phyloP scores from a whole-genome alignment of 2,329 filamentous ascomycete species.

The Hortaea werneckii region DNA sequence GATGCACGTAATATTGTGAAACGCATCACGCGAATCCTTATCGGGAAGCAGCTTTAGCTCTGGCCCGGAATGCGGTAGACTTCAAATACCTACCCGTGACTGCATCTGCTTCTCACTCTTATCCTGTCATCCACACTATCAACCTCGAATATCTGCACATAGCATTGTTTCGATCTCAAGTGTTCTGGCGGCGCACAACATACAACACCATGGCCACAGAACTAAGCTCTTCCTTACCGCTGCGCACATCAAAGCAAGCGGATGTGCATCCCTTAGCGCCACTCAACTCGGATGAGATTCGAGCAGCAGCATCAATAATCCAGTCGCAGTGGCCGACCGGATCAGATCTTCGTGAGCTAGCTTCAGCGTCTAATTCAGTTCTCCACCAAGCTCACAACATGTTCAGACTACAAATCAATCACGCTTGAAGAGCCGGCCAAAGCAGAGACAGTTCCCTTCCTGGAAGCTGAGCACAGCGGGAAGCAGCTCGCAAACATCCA shows the following conservation, averaged over 20 bases:
- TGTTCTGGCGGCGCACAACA: background rate
- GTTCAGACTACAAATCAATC: conserved; percentile 52
- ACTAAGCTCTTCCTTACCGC: conserved; percentile 3
- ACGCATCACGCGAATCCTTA: too few relatives aligned
- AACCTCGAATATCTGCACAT: too few relatives aligned
- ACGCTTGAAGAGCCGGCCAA: conserved; percentile 32
- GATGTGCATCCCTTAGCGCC: conserved; percentile 49
- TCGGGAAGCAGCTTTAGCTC: too few relatives aligned
- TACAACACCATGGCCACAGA: conserved; percentile 6
- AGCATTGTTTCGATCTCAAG: too few relatives aligned
- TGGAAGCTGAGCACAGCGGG: conserved; percentile 23
- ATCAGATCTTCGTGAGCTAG: conserved; percentile 35
- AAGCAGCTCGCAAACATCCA: conserved; percentile 38
- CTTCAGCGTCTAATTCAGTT: too few relatives aligned
- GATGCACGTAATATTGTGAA: too few relatives aligned
- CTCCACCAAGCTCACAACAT: too few relatives aligned
- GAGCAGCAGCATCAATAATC: conserved; percentile 40
- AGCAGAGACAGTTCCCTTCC: conserved; percentile 21
- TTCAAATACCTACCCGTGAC: too few relatives aligned
- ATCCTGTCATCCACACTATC: too few relatives aligned
- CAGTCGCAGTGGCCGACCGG: conserved; percentile 45
- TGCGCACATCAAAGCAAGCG: conserved; percentile 6
- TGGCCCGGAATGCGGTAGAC: too few relatives aligned
- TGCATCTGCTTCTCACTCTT: too few relatives aligned
- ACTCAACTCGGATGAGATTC: conserved; percentile 48